Evolutionary conservation across 177 flowering plant species (phyloP), one percentile per base, ranked within the genome.

Genomic region (Vitis hybrid): DNA sequence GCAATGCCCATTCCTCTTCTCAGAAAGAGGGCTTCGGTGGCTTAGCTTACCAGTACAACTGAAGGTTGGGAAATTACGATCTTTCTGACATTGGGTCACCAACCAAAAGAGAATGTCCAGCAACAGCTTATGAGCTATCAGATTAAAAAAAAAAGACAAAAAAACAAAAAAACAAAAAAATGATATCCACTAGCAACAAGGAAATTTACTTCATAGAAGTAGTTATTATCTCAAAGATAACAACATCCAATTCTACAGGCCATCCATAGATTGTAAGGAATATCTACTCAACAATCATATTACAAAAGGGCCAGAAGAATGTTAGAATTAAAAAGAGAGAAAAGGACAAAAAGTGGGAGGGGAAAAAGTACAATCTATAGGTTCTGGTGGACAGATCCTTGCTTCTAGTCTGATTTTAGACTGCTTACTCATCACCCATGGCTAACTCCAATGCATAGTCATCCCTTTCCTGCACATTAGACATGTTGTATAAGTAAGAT

Each of bases 391-490:
- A 52, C 50, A 28, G 59, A 49, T 64, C 19, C 62, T 28, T 38
- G n/a, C 33, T n/a, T 15, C 70, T 7, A 44, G 15, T 11, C 57
- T 1, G 54, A 50, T 58, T 62, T 11, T 62, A 47, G 15, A 3
- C 65, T 4, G 57, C 62, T 84, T 76, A 94, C 76, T 92, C 98
- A 69, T 94, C 98, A 50, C 80, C 97, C 90, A 92, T 77, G 57
- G 98, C 98, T 65, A 94, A 75, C 82, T 92, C 97, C 76, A 94
- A 71, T 11, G 97, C 98, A 78, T 88, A 91, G 75, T 94, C 97
- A 75, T 92, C 98, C 68, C 98, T 89, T 71, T 94, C 97, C 98
- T 92, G 91, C 72, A 81, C 58, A 54, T 59, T 60, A 14, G 10
- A 59, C 60, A 66, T 2, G 18, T 5, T 58, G 19, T 49, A 65